Evolutionary conservation across 306 rosid genomes (phyloP).

Genomic region (Gynostemma pentaphyllum): DNA sequence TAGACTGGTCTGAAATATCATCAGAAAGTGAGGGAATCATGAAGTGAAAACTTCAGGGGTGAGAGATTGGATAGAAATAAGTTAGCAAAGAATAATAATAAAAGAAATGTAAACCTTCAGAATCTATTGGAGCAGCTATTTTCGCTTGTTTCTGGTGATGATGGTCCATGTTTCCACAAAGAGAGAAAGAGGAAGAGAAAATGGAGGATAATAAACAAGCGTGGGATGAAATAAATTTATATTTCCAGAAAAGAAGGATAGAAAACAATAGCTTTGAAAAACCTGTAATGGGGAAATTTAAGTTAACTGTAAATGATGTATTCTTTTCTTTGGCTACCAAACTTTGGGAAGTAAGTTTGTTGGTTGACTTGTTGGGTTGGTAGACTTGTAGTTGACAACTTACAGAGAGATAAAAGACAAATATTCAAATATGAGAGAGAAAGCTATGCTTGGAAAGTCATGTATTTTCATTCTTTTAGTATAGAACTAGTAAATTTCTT

Average conservation of each 20-base stretch:
- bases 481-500: background rate
- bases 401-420: slow-evolving; percentile 9
- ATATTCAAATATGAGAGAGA: slow-evolving; percentile 1
- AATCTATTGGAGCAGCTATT: background rate
- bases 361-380: slow-evolving; percentile 18
- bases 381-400: slow-evolving; percentile 20
- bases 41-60: background rate
- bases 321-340: slow-evolving; percentile 11
- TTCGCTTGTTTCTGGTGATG: slow-evolving; percentile 9
- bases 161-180: slow-evolving; percentile 1
- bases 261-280: background rate
- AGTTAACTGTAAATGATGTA: slow-evolving; percentile 1
- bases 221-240: background rate
- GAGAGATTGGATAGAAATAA: background rate
- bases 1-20: background rate
- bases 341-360: slow-evolving; percentile 15
- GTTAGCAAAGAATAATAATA: background rate
- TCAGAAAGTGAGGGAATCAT: background rate
- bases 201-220: background rate
- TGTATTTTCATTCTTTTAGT: slow-evolving; percentile 5
- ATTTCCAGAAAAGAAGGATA: background rate
- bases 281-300: background rate
- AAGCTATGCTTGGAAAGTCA: background rate
- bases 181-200: background rate
- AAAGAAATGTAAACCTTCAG: slow-evolving; percentile 7